Evolutionary conservation across 75 land plant species (phyloP), one percentile per base, ranked within the genome.

Genomic region (Pinus taeda): DNA sequence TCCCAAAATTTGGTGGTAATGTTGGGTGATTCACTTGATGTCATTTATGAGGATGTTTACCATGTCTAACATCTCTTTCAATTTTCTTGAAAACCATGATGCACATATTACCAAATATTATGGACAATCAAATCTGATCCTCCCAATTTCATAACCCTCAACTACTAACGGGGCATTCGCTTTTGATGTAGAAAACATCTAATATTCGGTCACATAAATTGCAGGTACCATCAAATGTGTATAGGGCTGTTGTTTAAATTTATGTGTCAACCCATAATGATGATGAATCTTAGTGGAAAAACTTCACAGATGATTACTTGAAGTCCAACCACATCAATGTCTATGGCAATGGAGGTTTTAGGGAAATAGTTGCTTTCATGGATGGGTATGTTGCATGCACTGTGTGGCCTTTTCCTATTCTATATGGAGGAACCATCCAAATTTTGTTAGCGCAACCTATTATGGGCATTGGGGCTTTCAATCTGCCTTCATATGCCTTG

Each of bases 261-360:
- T n/a, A n/a, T n/a, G n/a, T n/a, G n/a, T n/a, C n/a, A n/a, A n/a
- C n/a, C n/a, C n/a, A n/a, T n/a, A n/a, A n/a, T n/a, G n/a, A n/a
- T n/a, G n/a, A n/a, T n/a, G n/a, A n/a, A n/a, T n/a, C n/a, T n/a
- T 97, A 98, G 99, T 95, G 83, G 73, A 74, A 83, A 21, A 97
- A 97, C 78, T 91, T 83, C 21, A 91, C 98, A 0, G 85, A 91
- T 78, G 91, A 80, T 2, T 97, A 88, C 73, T 76, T 91, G 15
- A 26, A 37, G 3, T 88, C 85, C 6, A 97, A 95, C 87, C 88
- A 95, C 66, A n/a, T n/a, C n/a, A n/a, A n/a, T n/a, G n/a, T n/a
- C n/a, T n/a, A n/a, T 12, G 96, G 96, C 11, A 95, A 97, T 76
- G 99, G 99, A 3, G 80, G 96, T 42, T 97, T 94, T 76, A 76